Base-by-base conservation (phyloP, 73 alveolate species). In the Paramecium biaurelia region DNA sequence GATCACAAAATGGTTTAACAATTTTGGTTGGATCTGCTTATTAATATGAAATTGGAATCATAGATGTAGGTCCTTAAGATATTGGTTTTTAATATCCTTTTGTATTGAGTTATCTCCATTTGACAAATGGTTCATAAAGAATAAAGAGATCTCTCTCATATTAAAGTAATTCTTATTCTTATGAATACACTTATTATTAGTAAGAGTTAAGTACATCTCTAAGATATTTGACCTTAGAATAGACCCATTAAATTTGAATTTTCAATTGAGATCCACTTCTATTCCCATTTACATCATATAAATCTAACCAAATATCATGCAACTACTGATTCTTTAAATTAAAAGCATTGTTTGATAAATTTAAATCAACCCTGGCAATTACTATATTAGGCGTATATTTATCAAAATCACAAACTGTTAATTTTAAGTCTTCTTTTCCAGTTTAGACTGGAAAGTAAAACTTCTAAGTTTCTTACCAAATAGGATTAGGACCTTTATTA, bases 341-440 rank as follows among this genome's bases (percentile, higher is more conserved):
- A 35, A 37, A 74, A 15, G 20, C 20, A 74, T 74, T 74, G 18
- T 74, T 74, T 0, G 87, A 37, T 74, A 74, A 34, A 74, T 74
- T 74, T 35, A 74, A 28, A 74, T 74, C 87, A 7, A 74, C 57
- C 21, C 87, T 74, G 1, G 87, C 87, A 74, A 74, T 74, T 7
- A 74, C 87, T 18, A 74, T 41, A 74, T 74, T 74, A 6, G 37
- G 32, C 20, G 87, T 74, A 7, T 74, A 74, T 41, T 74, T 74
- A 74, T 74, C 87, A 74, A 37, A 74, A 74, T 74, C 87, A 37
- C 59, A 74, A 37, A 74, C 59, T 15, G 87, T 37, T n/a, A 74
- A 34, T 74, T 41, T 74, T 23, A 74, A 37, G 23, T 74, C 87
- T 41, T 74, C 87, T 20, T 74, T 74, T 12, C 87, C 87, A 37